Base-by-base conservation (phyloP, 2,329 filamentous ascomycete genomes). In the Pseudonectria foliicola region DNA sequence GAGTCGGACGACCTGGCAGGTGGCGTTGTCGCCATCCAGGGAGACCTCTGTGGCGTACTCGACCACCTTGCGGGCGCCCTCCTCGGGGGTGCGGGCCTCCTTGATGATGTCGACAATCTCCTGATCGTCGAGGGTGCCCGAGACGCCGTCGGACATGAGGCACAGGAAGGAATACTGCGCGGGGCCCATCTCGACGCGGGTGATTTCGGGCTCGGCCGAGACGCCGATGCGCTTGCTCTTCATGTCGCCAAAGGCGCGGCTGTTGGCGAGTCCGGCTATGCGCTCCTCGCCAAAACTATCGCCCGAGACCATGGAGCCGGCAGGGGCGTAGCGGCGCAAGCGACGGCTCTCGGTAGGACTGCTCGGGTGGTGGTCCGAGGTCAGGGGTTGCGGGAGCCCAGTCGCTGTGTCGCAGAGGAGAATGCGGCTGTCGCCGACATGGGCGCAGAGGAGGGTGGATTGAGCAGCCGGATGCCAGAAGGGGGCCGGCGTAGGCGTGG, bases 251-350 rank as follows among this genome's bases (percentile, higher is more conserved):
- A 98, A 96, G 4, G 92, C 75, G 21, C 92, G 84, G 23, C 86
- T 93, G 63, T 98, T 98, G 48, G 92, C 92, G 1, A 98, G 73
- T 0, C 92, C 90, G 11, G 81, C 81, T 60, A 98, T 92, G 48
- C 92, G 87, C 63, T 96, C 89, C 63, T 98, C 92, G 54, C 92
- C 92, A 59, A 98, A 98, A 24, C 86, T 93, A 63, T 98, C 92
- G 0, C 61, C 63, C 15, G 90, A 92, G 13, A 95, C 82, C 56
- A 96, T 90, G 3, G 82, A 73, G 16, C 70, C 82, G 21, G 84
- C 77, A 25, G 67, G 65, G 2, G 88, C 85, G 56, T 89, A 96
- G 31, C 89, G 81, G 29, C 89, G 82, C 15, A 98, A 73, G 7
- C 92, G 78, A 27, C 78, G 80, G 8, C 83, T 81, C 66, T 98